phyloP scores from a whole-genome alignment of 257 asterid species.

The Nyctanthes arbortristis region DNA sequence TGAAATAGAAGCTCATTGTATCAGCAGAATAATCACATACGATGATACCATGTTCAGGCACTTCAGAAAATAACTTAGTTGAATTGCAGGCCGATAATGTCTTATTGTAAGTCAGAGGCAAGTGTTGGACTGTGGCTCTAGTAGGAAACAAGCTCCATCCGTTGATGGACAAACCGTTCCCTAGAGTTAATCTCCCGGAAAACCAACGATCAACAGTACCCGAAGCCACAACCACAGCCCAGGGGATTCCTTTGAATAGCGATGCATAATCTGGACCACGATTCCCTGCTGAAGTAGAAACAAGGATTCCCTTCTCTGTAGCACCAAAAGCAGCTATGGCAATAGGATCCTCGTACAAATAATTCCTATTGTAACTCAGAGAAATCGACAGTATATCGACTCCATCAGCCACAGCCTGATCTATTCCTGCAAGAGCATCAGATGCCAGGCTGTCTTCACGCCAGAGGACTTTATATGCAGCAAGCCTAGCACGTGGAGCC shows the following conservation, averaged over 20 bases:
- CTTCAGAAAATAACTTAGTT: conserved; percentile 9
- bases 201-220: conserved; percentile 46
- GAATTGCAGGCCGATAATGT: conserved; percentile 32
- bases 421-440: conserved; percentile 52
- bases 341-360: conserved; percentile 32
- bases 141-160: conserved; percentile 40
- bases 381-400: conserved; percentile 49
- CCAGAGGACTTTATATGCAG: conserved; percentile 43
- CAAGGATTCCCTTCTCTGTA: conserved; percentile 38
- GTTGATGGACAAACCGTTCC: conserved; percentile 24
- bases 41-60: conserved; percentile 24
- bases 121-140: neutral
- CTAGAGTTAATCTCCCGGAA: conserved; percentile 28
- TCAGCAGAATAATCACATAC: conserved; percentile 21
- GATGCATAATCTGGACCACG: conserved; percentile 7
- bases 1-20: neutral
- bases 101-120: conserved; percentile 27
- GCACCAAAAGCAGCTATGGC: conserved; percentile 54
- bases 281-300: conserved; percentile 49
- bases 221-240: conserved; percentile 37
- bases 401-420: conserved; percentile 51
- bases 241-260: conserved; percentile 37
- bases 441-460: conserved; percentile 26
- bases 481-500: conserved; percentile 44
- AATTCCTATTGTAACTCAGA: neutral